Conservation (phyloP, 345 rosid genomes). For the Turnera subulata region DNA sequence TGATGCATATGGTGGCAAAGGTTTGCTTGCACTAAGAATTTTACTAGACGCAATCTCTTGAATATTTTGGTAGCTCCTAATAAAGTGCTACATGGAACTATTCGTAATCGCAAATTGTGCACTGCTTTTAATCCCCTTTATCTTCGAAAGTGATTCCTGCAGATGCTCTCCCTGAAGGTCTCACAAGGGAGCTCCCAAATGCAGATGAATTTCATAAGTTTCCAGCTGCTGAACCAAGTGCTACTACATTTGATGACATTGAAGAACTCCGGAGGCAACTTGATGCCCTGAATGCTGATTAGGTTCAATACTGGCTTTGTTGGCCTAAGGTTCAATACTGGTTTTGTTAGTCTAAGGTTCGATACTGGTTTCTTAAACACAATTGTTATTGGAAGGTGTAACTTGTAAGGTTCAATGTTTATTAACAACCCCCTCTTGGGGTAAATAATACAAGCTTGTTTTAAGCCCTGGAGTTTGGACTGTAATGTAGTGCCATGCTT, state of each 20-base stretch:
- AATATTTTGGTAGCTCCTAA: no score
- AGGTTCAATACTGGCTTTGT: not conserved
- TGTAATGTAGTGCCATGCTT: no score
- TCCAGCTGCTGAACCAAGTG: slow-evolving; percentile 35
- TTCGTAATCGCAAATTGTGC: not conserved
- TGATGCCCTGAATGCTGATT: slow-evolving; percentile 67
- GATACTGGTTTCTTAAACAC: not conserved
- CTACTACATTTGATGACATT: slow-evolving; percentile 56
- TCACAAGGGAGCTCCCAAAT: slow-evolving; percentile 72
- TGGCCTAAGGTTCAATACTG: no score
- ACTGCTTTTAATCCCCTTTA: not conserved
- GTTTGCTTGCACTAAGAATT: not conserved
- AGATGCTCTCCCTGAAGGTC: slow-evolving; percentile 87
- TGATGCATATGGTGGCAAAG: no score
- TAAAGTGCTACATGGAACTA: no score
- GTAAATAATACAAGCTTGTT: no score
- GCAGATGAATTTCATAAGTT: slow-evolving; percentile 56
- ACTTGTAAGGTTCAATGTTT: no score
- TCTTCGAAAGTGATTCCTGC: slow-evolving; percentile 10
- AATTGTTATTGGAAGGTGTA: no score
- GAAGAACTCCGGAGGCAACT: slow-evolving; percentile 81
- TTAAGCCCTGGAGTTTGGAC: no score
- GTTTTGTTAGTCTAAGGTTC: no score
- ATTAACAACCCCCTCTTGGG: no score
- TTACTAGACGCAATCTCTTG: no score